phyloP scores from a whole-genome alignment of 2,329 filamentous ascomycete genomes.

The Ilyonectria sp. region DNA sequence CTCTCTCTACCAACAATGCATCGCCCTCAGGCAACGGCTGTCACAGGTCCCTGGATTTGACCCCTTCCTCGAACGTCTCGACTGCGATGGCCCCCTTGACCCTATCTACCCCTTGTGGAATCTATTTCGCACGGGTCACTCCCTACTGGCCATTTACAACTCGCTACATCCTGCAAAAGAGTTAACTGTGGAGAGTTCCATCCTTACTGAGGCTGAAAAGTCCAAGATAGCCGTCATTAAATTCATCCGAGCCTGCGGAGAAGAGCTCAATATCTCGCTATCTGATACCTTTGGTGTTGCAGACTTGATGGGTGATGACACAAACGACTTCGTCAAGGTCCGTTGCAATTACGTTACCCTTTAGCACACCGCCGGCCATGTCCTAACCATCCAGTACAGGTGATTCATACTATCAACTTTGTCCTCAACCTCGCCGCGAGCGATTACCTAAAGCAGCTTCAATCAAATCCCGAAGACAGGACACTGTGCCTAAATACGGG shows the following conservation, averaged over 20 bases:
- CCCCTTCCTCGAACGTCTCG: slow-evolving; percentile 80
- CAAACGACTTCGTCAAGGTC: slow-evolving; percentile 96
- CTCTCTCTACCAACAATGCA: slow-evolving; percentile 95
- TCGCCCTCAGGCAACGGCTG: slow-evolving; percentile 85
- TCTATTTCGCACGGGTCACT: slow-evolving; percentile 85
- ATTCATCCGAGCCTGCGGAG: slow-evolving; percentile 91
- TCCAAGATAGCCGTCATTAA: slow-evolving; percentile 92
- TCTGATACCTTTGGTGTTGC: slow-evolving; percentile 92
- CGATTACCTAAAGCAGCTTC: slow-evolving; percentile 77
- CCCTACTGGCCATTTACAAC: slow-evolving; percentile 92
- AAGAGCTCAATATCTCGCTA: slow-evolving; percentile 83
- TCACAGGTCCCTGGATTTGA: slow-evolving; percentile 89
- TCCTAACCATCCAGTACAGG: slow-evolving; percentile 55
- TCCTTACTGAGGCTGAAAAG: slow-evolving; percentile 77
- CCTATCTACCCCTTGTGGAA: slow-evolving; percentile 94
- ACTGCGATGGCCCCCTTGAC: slow-evolving; percentile 67
- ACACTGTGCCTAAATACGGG: slow-evolving; percentile 63
- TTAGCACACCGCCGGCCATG: neutral
- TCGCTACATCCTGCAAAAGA: slow-evolving; percentile 79
- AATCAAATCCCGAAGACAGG: slow-evolving; percentile 71
- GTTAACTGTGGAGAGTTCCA: slow-evolving; percentile 76
- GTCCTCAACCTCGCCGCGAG: slow-evolving; percentile 90
- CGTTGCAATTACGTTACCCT: slow-evolving; percentile 36
- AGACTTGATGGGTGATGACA: slow-evolving; percentile 93
- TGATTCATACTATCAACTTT: slow-evolving; percentile 91